These are phyloP conservation scores for Podospora didyma DNA, from an alignment of 495 filamentous ascomycete genomes.

Conservation along the genomic window DNA sequence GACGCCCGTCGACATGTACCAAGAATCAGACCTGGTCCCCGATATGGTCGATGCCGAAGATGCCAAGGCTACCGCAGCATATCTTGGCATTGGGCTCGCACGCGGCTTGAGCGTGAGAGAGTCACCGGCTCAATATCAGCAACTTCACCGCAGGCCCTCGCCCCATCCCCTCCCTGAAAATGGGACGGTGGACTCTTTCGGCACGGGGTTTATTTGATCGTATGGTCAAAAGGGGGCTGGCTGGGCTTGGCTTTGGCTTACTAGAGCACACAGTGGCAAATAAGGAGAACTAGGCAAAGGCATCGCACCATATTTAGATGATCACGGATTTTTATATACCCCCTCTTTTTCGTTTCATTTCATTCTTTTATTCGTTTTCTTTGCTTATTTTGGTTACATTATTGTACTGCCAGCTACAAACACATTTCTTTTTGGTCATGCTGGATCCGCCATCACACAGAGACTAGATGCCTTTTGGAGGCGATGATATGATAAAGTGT, in stretches of 20 bases:
- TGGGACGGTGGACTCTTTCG: not conserved
- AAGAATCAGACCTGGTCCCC: not conserved
- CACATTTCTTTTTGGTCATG: too few species aligned
- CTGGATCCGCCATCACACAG: too few species aligned
- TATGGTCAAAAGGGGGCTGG: not conserved
- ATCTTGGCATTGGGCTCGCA: conserved; percentile 27
- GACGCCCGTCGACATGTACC: conserved; percentile 8
- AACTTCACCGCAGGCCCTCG: not conserved
- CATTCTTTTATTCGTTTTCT: conserved; percentile 4
- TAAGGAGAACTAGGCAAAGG: too few species aligned
- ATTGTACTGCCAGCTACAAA: not conserved
- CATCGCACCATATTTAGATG: not conserved
- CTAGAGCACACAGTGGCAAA: too few species aligned
- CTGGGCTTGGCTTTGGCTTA: too few species aligned
- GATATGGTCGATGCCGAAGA: not conserved
- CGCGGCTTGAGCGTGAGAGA: conserved; percentile 27
- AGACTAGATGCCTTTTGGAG: too few species aligned
- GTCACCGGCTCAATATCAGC: not conserved
- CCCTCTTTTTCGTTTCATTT: conserved; percentile 1
- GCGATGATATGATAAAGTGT: too few species aligned
- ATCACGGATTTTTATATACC: not conserved
- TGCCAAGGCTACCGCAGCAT: not conserved
- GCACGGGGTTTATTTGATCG: conserved; percentile 4
- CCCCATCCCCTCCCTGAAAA: not conserved
- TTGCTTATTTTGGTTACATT: not conserved